phyloP scores from a whole-genome alignment of 306 rosid genomes.

The Rubus parviflorus region DNA sequence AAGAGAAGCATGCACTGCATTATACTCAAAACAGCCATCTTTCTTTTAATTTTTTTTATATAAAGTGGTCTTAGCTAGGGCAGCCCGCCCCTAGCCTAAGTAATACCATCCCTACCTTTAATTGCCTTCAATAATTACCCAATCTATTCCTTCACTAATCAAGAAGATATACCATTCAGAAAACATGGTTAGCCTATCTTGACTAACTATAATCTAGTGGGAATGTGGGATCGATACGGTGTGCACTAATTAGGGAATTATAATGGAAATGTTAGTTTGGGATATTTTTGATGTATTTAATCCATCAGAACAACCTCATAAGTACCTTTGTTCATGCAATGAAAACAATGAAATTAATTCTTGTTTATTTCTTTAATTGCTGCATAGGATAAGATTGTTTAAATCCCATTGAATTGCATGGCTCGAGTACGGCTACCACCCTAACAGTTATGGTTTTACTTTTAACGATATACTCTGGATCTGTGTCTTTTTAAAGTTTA shows the following conservation, averaged over 20 bases:
- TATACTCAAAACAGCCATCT: slow-evolving; percentile 29
- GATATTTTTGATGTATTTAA: slow-evolving; percentile 1
- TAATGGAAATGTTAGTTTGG: slow-evolving; percentile 3
- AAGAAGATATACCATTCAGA: neutral
- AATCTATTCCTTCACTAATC: slow-evolving; percentile 11
- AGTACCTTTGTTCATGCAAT: slow-evolving; percentile 5
- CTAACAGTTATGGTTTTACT: no score
- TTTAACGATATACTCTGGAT: neutral
- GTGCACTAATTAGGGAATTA: neutral
- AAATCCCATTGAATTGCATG: neutral
- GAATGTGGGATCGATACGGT: slow-evolving; percentile 7
- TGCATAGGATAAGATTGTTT: neutral
- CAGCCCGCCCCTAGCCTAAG: slow-evolving; percentile 37
- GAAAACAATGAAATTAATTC: neutral
- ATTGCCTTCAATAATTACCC: slow-evolving; percentile 43
- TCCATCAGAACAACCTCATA: slow-evolving; percentile 1
- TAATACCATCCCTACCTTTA: slow-evolving; percentile 26
- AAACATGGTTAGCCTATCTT: neutral
- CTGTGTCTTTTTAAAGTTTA: neutral
- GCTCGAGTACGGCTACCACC: neutral
- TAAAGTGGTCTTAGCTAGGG: slow-evolving; percentile 42
- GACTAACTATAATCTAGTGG: neutral
- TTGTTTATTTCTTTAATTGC: neutral
- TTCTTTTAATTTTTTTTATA: slow-evolving; percentile 24
- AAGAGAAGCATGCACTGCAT: slow-evolving; percentile 43